A percentile compares a stretch with the other conserved stretches of the same genome.
These are phyloP conservation scores for Cladosporium phlei DNA, from an alignment of 2,329 filamentous ascomycete genomes.

Conservation along the genomic window DNA sequence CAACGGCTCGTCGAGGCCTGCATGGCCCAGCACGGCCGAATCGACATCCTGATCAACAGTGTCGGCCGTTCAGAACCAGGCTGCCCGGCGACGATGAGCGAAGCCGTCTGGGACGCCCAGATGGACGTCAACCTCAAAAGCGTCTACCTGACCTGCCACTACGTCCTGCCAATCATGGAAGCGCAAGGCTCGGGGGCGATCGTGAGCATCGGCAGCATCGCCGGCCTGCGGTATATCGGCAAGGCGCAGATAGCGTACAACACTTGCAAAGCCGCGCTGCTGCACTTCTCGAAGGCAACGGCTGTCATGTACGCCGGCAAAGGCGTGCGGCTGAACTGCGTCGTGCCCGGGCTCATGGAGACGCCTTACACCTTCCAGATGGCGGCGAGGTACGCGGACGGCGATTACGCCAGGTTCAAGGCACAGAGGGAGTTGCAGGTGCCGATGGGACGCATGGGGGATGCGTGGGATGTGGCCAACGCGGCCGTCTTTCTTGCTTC, in stretches of 20 bases:
- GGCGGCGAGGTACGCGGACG: slow-evolving; percentile 42
- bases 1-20: slow-evolving; percentile 47
- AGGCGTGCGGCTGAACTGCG: slow-evolving; percentile 49
- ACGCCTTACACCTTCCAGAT: slow-evolving; percentile 49
- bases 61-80: slow-evolving; percentile 55
- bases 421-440: slow-evolving; percentile 52
- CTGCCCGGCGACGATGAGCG: slow-evolving; percentile 45
- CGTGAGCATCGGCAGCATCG: slow-evolving; percentile 39
- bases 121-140: slow-evolving; percentile 54
- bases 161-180: slow-evolving; percentile 53
- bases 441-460: slow-evolving; percentile 56
- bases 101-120: slow-evolving; percentile 50
- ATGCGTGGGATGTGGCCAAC: slow-evolving; percentile 57
- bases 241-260: slow-evolving; percentile 54
- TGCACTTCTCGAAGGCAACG: slow-evolving; percentile 72
- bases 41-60: slow-evolving; percentile 59
- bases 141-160: slow-evolving; percentile 51
- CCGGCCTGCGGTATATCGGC: slow-evolving; percentile 49
- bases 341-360: slow-evolving; percentile 55
- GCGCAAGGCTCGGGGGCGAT: slow-evolving; percentile 40
- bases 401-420: slow-evolving; percentile 48
- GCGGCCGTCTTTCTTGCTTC: slow-evolving; percentile 55
- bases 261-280: slow-evolving; percentile 73
- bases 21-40: slow-evolving; percentile 48
- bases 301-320: slow-evolving; percentile 54